Percentiles rank a stretch among this genome's conserved stretches.
phyloP scores from a whole-genome alignment of 1,284 basidiomycete species.

The Neonothopanus nambi region DNA sequence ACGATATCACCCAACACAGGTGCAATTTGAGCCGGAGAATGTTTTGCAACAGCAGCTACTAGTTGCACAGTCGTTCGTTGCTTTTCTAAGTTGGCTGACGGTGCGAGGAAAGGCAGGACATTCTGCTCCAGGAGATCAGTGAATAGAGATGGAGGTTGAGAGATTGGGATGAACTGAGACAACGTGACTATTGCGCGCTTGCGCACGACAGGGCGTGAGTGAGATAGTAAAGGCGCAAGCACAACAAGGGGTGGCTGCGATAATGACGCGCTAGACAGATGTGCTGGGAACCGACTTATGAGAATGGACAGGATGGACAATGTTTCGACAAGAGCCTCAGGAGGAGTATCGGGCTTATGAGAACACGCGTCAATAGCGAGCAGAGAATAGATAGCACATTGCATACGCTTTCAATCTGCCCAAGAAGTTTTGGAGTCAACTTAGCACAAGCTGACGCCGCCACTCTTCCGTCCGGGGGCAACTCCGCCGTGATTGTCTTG shows the following conservation, averaged over 20 bases:
- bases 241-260: slow-evolving; percentile 65
- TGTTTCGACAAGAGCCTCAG: slow-evolving; percentile 86
- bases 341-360: slow-evolving; percentile 65
- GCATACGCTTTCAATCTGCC: slow-evolving; percentile 74
- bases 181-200: slow-evolving; percentile 89
- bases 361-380: slow-evolving; percentile 12
- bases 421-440: slow-evolving; percentile 82
- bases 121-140: slow-evolving; percentile 52
- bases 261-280: slow-evolving; percentile 59
- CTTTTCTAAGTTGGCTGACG: slow-evolving; percentile 56
- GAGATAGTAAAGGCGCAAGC: slow-evolving; percentile 75
- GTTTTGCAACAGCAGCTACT: slow-evolving; percentile 75
- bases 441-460: slow-evolving; percentile 81
- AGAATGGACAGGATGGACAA: slow-evolving; percentile 91
- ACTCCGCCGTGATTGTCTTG: slow-evolving; percentile 91
- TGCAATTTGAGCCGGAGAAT: slow-evolving; percentile 67
- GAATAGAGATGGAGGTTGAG: slow-evolving; percentile 58
- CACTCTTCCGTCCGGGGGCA: slow-evolving; percentile 79
- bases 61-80: slow-evolving; percentile 81
- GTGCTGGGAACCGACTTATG: slow-evolving; percentile 81
- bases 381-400: neutral
- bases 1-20: slow-evolving; percentile 60
- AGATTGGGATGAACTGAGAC: slow-evolving; percentile 76
- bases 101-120: slow-evolving; percentile 62
- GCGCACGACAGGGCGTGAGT: slow-evolving; percentile 80